phyloP scores from a whole-genome alignment of 148 eudicot species.

The Arctostaphylos glauca region DNA sequence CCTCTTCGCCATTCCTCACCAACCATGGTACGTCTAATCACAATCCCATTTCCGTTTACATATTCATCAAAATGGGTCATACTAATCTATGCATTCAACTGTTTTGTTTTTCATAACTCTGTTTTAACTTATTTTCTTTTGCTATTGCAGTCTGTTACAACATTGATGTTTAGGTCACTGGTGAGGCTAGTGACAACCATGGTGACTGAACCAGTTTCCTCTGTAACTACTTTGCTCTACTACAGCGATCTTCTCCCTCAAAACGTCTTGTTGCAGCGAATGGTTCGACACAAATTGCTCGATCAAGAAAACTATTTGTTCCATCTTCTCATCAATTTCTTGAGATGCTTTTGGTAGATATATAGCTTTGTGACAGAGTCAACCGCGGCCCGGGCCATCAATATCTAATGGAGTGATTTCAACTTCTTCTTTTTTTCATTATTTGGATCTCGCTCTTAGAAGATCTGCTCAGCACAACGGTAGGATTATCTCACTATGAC shows the following conservation, averaged over 20 bases:
- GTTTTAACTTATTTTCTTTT: neutral
- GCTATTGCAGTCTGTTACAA: constrained; percentile 38
- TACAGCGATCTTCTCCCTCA: constrained; percentile 54
- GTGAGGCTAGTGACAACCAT: constrained; percentile 36
- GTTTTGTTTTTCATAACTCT: neutral
- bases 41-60: neutral
- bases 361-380: neutral
- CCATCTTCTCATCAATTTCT: constrained; percentile 41
- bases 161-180: constrained; percentile 40
- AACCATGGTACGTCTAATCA: constrained; percentile 19
- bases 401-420: neutral
- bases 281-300: constrained; percentile 49
- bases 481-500: no score
- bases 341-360: constrained; percentile 54
- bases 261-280: constrained; percentile 35
- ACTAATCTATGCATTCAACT: neutral
- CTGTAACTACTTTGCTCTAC: constrained; percentile 45
- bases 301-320: constrained; percentile 48
- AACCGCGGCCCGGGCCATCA: neutral
- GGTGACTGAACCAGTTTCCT: constrained; percentile 41
- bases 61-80: neutral
- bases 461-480: no score
- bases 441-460: no score
- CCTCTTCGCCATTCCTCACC: neutral
- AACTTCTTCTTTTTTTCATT: neutral